Evolutionary conservation across 129 eudicot genomes (phyloP), one percentile per base, ranked within the genome.

Genomic region (Flaveria sonorensis): DNA sequence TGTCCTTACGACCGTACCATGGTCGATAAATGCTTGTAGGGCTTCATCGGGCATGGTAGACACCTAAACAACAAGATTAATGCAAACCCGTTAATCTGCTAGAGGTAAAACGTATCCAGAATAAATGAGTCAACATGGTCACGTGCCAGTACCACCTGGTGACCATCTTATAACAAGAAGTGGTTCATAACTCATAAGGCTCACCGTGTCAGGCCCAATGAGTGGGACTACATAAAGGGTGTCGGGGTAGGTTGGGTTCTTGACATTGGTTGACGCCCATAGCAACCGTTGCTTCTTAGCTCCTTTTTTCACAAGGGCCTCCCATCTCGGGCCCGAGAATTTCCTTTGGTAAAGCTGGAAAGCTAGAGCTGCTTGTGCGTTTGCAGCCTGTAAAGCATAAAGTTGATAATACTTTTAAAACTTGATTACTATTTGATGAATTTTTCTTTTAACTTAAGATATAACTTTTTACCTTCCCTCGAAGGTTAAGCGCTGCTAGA

Each of bases 21-120:
- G 99, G 86, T 91, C 99, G 32, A 91, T 76, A 60, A 91, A 94
- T 23, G 99, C 99, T 88, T 70, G 87, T 52, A 94, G 93, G 79
- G 99, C 99, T 78, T 89, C 92, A 79, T 94, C 99, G 7, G 99
- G 99, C 99, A 94, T 94, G 63, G 99, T 94, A 62, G 99, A 94
- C 68, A 94, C 99, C 99, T 94, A 74, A 62, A 79, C n/a, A 43
- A 32, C 1, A 64, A 36, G 21, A 32, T 63, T 74, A 23, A 32
- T 21, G 12, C 68, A 57, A 14, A 68, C 10, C 14, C 6, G 21
- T 81, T 20, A 74, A 32, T 10, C 43, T 11, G 2, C 15, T 26
- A 26, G 45, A 28, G 19, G 14, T 28, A 30, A 26, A 62, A 13
- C 62, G 26, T 48, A 24, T 19, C 39, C 16, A 32, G 2, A 43